Percentiles rank a stretch among this genome's conserved stretches.
phyloP scores from a whole-genome alignment of 2,329 filamentous ascomycete species.

The Ophiostoma pallidulum region DNA sequence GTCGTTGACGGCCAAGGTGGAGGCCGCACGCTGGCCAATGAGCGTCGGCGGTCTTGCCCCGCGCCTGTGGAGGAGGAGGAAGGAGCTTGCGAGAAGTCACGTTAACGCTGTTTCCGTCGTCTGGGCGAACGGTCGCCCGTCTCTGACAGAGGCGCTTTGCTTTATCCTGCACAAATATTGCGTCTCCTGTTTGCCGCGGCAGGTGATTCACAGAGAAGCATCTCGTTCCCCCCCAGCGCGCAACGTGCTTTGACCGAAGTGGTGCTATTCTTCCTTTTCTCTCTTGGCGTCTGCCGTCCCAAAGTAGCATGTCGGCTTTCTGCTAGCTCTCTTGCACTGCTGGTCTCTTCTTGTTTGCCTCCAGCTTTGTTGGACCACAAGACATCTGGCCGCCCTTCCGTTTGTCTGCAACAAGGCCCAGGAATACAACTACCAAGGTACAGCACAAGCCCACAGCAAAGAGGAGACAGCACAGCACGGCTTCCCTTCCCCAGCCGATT shows the following conservation, averaged over 20 bases:
- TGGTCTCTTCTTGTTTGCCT: conserved; percentile 1
- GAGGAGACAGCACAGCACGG: too few relatives aligned
- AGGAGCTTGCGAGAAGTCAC: neutral
- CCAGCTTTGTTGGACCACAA: neutral
- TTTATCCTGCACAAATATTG: neutral
- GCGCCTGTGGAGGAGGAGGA: neutral
- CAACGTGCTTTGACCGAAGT: neutral
- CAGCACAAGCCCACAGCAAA: too few relatives aligned
- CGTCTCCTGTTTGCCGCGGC: neutral
- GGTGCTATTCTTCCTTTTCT: conserved; percentile 3
- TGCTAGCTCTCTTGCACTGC: neutral
- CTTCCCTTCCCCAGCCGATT: too few relatives aligned
- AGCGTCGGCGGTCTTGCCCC: conserved; percentile 1
- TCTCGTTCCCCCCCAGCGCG: neutral
- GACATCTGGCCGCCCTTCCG: neutral
- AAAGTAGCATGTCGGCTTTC: neutral
- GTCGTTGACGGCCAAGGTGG: neutral
- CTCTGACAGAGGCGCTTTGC: neutral
- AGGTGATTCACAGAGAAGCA: neutral
- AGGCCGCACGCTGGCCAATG: conserved; percentile 1
- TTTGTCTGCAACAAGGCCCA: neutral
- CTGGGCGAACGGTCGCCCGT: too few relatives aligned
- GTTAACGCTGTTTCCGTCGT: neutral
- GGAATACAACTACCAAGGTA: too few relatives aligned
- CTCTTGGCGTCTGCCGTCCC: neutral